Evolutionary conservation across 805 yeast species (phyloP).

Genomic region (Kazachstania kunashirensis): DNA sequence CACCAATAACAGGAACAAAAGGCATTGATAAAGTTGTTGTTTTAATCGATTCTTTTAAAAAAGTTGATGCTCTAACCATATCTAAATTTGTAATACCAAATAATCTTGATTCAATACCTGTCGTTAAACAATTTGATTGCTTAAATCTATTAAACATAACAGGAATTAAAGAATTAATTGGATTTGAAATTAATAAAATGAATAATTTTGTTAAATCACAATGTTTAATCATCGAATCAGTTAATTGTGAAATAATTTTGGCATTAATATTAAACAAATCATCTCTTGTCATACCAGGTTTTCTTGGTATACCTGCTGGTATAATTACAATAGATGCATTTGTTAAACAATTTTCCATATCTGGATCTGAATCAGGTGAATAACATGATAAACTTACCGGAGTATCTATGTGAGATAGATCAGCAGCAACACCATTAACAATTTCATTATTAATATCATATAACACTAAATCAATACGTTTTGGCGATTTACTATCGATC

Average conservation of each 20-base stretch:
- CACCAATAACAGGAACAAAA: slow-evolving; percentile 73
- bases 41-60: slow-evolving; percentile 43
- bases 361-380: slow-evolving; percentile 35
- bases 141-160: slow-evolving; percentile 68
- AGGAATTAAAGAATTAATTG: slow-evolving; percentile 89
- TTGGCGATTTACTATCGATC: slow-evolving; percentile 22
- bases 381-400: slow-evolving; percentile 48
- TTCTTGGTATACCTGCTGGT: slow-evolving; percentile 89
- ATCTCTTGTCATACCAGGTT: slow-evolving; percentile 92
- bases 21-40: slow-evolving; percentile 35
- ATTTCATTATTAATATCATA: slow-evolving; percentile 66
- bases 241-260: slow-evolving; percentile 62
- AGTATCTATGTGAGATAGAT: slow-evolving; percentile 74
- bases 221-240: slow-evolving; percentile 60
- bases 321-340: slow-evolving; percentile 26
- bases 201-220: slow-evolving; percentile 59
- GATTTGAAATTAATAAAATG: slow-evolving; percentile 79
- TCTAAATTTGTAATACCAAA: slow-evolving; percentile 89
- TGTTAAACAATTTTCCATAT: slow-evolving; percentile 18
- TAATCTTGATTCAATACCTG: slow-evolving; percentile 59
- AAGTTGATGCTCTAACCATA: slow-evolving; percentile 72
- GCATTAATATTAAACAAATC: slow-evolving; percentile 81
- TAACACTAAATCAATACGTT: slow-evolving; percentile 41
- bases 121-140: slow-evolving; percentile 42
- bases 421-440: slow-evolving; percentile 77